Evolutionary conservation across 768 basidiomycete genomes (phyloP).

Genomic region (Kwoniella shandongensis): DNA sequence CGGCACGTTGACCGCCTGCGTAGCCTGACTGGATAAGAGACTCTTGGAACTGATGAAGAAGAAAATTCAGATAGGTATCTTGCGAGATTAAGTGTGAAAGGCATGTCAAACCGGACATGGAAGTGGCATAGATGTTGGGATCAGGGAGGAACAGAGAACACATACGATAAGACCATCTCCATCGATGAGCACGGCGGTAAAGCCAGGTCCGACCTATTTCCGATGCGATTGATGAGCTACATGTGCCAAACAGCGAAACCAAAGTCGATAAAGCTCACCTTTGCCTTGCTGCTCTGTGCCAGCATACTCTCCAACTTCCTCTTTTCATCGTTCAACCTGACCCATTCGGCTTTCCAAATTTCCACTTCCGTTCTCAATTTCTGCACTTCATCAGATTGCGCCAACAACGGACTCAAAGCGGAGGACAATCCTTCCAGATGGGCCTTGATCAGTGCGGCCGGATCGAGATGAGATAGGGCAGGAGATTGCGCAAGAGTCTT

Average conservation of each 20-base stretch:
- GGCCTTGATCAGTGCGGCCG: constrained; percentile 12
- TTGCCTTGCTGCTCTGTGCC: constrained; percentile 7
- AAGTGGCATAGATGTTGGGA: background rate
- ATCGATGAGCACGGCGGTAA: constrained; percentile 41
- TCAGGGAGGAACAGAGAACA: background rate
- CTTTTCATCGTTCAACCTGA: constrained; percentile 21
- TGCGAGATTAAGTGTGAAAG: too few species aligned
- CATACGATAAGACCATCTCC: constrained; percentile 45
- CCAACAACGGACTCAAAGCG: constrained; percentile 22
- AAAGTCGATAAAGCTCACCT: constrained; percentile 14
- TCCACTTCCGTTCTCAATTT: constrained; percentile 34
- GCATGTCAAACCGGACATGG: background rate
- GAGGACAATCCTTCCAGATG: constrained; percentile 23
- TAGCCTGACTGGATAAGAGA: constrained; percentile 28
- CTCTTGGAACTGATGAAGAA: constrained; percentile 34
- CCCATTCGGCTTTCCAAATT: constrained; percentile 32
- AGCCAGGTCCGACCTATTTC: constrained; percentile 8
- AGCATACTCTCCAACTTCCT: constrained; percentile 18
- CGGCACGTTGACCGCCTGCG: constrained; percentile 43
- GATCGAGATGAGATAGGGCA: background rate
- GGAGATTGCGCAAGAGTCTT: too few species aligned
- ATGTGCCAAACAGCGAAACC: background rate
- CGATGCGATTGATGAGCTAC: background rate
- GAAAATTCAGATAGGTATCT: background rate
- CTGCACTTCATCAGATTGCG: constrained; percentile 28